These are phyloP conservation scores for Pontederia crassipes DNA, from an alignment of 176 grass and related monocot genomes.

Conservation along the genomic window DNA sequence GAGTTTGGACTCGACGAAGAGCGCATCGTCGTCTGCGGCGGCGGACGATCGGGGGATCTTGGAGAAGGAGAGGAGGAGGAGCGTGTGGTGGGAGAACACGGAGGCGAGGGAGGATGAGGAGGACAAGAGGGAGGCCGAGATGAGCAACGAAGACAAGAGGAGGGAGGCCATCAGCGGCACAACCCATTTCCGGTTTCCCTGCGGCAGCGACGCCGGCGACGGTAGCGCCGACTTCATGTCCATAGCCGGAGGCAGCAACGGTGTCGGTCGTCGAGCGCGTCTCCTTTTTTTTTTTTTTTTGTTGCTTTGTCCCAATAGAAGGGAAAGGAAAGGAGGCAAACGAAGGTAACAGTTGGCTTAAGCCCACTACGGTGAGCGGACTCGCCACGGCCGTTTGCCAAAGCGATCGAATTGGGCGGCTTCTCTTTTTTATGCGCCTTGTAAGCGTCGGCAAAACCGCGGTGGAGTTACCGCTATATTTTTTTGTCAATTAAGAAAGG, in stretches of 20 bases:
- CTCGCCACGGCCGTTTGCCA: no score
- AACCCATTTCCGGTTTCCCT: conserved; percentile 58
- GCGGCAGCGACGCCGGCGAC: conserved; percentile 28
- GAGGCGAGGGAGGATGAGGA: conserved; percentile 44
- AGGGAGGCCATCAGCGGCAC: conserved; percentile 67
- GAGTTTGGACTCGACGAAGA: conserved; percentile 22
- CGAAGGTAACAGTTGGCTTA: no score
- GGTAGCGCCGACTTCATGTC: conserved; percentile 32
- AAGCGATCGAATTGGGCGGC: no score
- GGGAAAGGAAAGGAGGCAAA: no score
- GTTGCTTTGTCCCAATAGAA: no score
- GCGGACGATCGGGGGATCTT: conserved; percentile 25
- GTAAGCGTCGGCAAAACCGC: no score
- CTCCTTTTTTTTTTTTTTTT: no score
- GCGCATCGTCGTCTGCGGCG: neutral
- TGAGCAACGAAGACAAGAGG: conserved; percentile 57
- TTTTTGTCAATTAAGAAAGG: no score
- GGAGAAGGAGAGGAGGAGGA: conserved; percentile 45
- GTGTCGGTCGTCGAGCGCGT: neutral
- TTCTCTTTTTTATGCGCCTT: no score
- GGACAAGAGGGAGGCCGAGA: conserved; percentile 59
- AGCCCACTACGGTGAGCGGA: no score
- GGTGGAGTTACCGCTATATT: no score
- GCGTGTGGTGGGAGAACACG: conserved; percentile 14
- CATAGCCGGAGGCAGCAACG: conserved; percentile 12